Conservation (phyloP, 192 early-diverging fungal genomes). For the Coemansia sp. region DNA sequence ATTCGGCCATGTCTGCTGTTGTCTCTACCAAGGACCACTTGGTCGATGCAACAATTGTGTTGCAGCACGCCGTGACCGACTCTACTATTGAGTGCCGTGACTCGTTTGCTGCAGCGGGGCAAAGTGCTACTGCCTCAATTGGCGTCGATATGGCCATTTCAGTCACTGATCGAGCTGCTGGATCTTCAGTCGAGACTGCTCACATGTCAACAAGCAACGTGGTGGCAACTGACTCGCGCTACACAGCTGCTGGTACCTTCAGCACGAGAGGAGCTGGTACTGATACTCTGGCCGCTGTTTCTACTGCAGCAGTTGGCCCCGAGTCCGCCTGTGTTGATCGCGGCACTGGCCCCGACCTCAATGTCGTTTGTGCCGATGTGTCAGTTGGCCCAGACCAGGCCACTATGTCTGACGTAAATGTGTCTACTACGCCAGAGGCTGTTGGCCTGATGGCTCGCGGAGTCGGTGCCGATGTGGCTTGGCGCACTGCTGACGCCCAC, state of each 20-base stretch:
- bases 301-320: constrained; percentile 8
- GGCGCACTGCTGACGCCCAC: background rate
- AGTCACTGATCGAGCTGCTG: constrained; percentile 5
- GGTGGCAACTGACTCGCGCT: background rate
- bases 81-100: background rate
- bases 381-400: background rate
- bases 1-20: constrained; percentile 11
- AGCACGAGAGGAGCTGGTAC: constrained; percentile 9
- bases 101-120: background rate
- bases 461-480: background rate
- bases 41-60: background rate
- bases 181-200: background rate
- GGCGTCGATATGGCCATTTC: constrained; percentile 5
- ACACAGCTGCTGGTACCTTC: constrained; percentile 9
- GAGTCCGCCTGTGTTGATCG: background rate
- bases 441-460: background rate
- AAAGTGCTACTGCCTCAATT: background rate
- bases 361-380: background rate
- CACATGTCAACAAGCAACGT: constrained; percentile 18
- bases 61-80: background rate
- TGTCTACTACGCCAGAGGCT: background rate
- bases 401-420: background rate
- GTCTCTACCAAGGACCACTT: background rate
- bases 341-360: background rate
- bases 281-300: background rate